Conservation (phyloP, 352 stramenopile genomes). For the Globisporangium middletonii region DNA sequence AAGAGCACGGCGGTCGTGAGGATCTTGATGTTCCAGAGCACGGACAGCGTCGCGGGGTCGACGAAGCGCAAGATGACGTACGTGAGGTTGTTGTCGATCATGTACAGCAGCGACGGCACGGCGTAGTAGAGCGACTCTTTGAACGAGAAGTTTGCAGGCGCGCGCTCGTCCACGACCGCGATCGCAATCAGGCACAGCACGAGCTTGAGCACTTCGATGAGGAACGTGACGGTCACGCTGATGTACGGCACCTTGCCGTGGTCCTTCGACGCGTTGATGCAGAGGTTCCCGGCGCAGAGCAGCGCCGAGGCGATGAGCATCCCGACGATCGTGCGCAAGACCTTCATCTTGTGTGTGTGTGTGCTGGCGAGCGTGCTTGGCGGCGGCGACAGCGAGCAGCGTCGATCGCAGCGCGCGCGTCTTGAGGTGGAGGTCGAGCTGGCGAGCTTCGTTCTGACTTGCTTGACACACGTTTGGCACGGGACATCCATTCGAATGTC, state of each 20-base stretch:
- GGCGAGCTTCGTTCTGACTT: too few relatives aligned
- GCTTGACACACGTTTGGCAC: too few relatives aligned
- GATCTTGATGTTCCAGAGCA: constrained; percentile 89
- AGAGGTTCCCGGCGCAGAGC: constrained; percentile 77
- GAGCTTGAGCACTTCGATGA: constrained; percentile 84
- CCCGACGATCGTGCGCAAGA: constrained; percentile 44
- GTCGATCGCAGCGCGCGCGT: too few relatives aligned
- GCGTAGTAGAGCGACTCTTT: constrained; percentile 69
- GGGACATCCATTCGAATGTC: too few relatives aligned
- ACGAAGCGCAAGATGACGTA: constrained; percentile 86
- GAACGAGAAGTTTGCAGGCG: constrained; percentile 37
- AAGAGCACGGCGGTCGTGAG: constrained; percentile 81
- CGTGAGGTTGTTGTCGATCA: constrained; percentile 87
- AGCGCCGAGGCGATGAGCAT: constrained; percentile 66
- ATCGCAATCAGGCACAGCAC: constrained; percentile 39
- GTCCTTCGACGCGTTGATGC: constrained; percentile 81
- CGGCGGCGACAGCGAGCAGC: not conserved
- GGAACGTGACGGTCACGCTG: constrained; percentile 78
- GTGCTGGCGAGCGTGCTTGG: not conserved
- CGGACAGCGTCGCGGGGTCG: constrained; percentile 78
- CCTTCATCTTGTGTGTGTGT: constrained; percentile 20
- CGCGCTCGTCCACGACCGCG: constrained; percentile 27
- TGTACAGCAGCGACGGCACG: constrained; percentile 79
- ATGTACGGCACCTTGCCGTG: constrained; percentile 74
- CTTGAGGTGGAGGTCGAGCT: too few relatives aligned